Evolutionary conservation across 495 filamentous ascomycete species (phyloP).

Genomic region (Aspergillus avenaceus): DNA sequence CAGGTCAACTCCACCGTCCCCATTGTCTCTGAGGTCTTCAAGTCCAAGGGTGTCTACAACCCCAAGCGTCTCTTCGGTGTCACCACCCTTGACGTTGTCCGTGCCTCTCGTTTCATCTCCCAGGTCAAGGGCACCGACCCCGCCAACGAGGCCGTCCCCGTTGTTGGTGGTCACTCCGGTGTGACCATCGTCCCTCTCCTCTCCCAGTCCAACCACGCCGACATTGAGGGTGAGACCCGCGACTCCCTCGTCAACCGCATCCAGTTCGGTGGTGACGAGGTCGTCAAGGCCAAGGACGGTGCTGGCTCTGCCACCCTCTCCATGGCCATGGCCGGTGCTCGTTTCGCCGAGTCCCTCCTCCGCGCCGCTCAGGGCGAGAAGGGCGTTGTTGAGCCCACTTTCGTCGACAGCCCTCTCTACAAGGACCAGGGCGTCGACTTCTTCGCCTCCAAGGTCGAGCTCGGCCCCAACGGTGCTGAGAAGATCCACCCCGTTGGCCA

Average conservation of each 20-base stretch:
- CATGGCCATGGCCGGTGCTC: conserved; percentile 98
- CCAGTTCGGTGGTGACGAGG: conserved; percentile 99
- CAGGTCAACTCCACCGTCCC: conserved; percentile 95
- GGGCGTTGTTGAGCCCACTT: conserved; percentile 92
- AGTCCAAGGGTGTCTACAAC: conserved; percentile 90
- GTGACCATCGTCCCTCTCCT: conserved; percentile 97
- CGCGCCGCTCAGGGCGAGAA: conserved; percentile 91
- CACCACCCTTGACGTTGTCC: conserved; percentile 97
- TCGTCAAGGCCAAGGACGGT: conserved; percentile 98
- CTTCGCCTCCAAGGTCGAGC: conserved; percentile 91
- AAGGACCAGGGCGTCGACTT: conserved; percentile 95
- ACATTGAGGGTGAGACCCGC: conserved; percentile 68
- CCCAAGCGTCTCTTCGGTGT: conserved; percentile 98
- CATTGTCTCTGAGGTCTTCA: conserved; percentile 95
- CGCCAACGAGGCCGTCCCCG: conserved; percentile 85
- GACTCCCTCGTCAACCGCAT: conserved; percentile 86
- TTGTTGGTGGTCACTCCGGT: conserved; percentile 95
- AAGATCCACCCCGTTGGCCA: conserved; percentile 83
- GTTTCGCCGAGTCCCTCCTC: conserved; percentile 92
- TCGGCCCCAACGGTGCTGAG: conserved; percentile 94
- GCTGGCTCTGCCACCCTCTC: conserved; percentile 96
- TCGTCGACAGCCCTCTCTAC: conserved; percentile 94
- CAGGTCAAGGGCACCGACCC: conserved; percentile 89
- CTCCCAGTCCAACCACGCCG: conserved; percentile 84
- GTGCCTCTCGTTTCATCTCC: conserved; percentile 94